Percentiles rank a stretch among this genome's conserved stretches.
These are phyloP conservation scores for Eremomyces bilateralis DNA, from an alignment of 495 filamentous ascomycete genomes.

Conservation along the genomic window DNA sequence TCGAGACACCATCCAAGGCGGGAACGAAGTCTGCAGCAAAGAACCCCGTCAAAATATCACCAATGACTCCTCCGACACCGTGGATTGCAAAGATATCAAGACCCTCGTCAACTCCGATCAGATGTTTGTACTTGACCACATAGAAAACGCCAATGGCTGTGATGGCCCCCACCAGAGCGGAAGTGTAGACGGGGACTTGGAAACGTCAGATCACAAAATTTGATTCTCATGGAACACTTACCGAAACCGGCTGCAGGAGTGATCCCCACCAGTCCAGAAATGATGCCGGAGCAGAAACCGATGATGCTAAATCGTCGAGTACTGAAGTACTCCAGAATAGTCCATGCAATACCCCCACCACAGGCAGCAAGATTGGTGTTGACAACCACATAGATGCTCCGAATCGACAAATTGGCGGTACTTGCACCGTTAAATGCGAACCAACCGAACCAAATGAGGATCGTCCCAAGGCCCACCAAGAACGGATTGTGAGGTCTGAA, in stretches of 20 bases:
- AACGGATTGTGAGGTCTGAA: constrained; percentile 12
- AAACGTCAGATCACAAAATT: no score
- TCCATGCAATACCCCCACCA: constrained; percentile 12
- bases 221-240: no score
- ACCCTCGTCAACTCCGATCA: constrained; percentile 11
- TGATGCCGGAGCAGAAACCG: constrained; percentile 11
- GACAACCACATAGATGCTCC: constrained; percentile 10
- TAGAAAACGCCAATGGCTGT: constrained; percentile 6
- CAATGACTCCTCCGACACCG: constrained; percentile 11
- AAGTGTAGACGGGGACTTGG: constrained; percentile 9
- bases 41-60: constrained; percentile 11
- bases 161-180: constrained; percentile 8
- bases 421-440: constrained; percentile 14
- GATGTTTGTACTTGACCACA: constrained; percentile 9
- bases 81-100: constrained; percentile 15
- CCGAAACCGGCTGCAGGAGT: constrained; percentile 11
- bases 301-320: constrained; percentile 10
- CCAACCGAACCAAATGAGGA: constrained; percentile 34
- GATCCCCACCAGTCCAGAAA: constrained; percentile 9
- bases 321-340: constrained; percentile 9
- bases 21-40: constrained; percentile 9
- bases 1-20: constrained; percentile 9
- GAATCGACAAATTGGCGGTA: constrained; percentile 9
- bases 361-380: constrained; percentile 14
- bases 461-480: constrained; percentile 24